Conservation (phyloP, 2,329 filamentous ascomycete species). For the Botryotinia globosa region DNA sequence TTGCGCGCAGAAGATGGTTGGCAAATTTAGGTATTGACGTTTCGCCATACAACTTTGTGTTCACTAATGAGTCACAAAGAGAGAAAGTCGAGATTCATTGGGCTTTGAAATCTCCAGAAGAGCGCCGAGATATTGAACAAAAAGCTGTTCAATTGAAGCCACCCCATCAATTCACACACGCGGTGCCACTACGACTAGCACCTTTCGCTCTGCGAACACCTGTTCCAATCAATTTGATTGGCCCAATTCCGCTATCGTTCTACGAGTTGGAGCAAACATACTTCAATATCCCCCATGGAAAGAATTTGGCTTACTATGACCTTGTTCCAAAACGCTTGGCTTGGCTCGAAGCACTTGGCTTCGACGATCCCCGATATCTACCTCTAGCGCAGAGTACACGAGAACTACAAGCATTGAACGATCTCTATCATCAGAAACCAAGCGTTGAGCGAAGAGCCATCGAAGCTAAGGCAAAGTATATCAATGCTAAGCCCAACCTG, state of each 20-base stretch:
- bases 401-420: background rate
- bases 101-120: conserved; percentile 2
- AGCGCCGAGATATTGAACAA: background rate
- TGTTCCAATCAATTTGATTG: background rate
- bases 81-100: background rate
- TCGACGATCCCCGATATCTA: background rate
- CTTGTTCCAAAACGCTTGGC: background rate
- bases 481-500: background rate
- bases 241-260: background rate
- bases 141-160: conserved; percentile 6
- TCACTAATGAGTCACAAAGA: background rate
- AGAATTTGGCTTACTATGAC: background rate
- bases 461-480: background rate
- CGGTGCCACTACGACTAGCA: background rate
- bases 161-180: background rate
- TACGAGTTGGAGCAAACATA: background rate
- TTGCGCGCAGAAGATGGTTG: conserved; percentile 5
- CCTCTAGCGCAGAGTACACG: background rate
- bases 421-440: background rate
- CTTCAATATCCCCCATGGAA: background rate
- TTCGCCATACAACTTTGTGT: background rate
- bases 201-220: background rate
- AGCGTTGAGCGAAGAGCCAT: conserved; percentile 6
- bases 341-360: background rate
- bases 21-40: conserved; percentile 2